Conservation (phyloP, 352 stramenopile genomes). For the Phytophthora cajani region DNA sequence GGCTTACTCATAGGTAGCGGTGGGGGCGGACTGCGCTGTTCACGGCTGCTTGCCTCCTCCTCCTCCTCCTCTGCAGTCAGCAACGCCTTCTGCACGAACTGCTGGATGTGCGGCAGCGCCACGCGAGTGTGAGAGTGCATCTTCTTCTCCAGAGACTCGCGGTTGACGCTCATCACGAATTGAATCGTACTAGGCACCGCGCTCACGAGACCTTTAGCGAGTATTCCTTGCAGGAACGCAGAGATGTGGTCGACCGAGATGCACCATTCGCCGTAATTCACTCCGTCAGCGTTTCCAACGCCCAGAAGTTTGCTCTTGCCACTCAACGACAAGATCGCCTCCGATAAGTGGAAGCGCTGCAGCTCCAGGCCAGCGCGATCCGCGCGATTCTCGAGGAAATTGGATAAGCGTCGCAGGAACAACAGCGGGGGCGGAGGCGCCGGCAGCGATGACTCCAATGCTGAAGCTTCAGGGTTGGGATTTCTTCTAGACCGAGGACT, state of each 20-base stretch:
- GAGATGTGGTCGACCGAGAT: slow-evolving; percentile 28
- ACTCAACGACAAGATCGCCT: slow-evolving; percentile 7
- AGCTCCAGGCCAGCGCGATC: slow-evolving; percentile 19
- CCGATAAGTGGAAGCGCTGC: slow-evolving; percentile 29
- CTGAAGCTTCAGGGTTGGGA: not conserved
- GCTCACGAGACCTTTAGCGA: slow-evolving; percentile 31
- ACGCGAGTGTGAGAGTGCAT: slow-evolving; percentile 17
- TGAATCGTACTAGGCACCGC: slow-evolving; percentile 35
- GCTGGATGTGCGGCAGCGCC: slow-evolving; percentile 34
- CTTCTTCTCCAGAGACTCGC: slow-evolving; percentile 29
- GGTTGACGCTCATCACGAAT: slow-evolving; percentile 34
- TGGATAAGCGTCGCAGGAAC: slow-evolving; percentile 31
- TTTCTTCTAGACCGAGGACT: slow-evolving; percentile 1
- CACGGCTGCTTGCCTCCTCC: slow-evolving; percentile 1
- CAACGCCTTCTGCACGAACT: slow-evolving; percentile 38
- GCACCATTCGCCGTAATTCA: slow-evolving; percentile 28
- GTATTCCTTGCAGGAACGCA: slow-evolving; percentile 32
- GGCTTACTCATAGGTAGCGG: not conserved
- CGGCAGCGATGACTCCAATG: not conserved
- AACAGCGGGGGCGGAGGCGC: slow-evolving; percentile 3
- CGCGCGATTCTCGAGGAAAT: slow-evolving; percentile 20
- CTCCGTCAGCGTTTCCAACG: not conserved
- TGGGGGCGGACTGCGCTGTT: not conserved
- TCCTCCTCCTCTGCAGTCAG: slow-evolving; percentile 34
- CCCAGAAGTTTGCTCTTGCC: slow-evolving; percentile 11